Base-by-base conservation (phyloP, 1,284 basidiomycete species). In the Ustilago crameri region DNA sequence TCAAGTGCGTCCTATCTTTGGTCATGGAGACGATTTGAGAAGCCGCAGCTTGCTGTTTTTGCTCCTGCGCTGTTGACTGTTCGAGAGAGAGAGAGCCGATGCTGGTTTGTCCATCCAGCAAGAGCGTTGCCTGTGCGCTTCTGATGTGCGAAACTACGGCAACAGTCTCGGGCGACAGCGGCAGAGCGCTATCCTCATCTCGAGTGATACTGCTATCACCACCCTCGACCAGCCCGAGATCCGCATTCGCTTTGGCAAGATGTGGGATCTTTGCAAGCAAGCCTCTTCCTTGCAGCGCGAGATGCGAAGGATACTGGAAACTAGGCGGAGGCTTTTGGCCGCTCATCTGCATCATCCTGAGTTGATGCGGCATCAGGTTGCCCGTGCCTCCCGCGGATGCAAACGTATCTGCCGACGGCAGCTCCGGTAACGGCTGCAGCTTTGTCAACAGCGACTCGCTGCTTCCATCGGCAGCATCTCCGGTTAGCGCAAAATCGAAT, bases 311-410 rank as follows among this genome's bases (percentile, higher is more conserved):
- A 26, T 42, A 62, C 23, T 56, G 54, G 23, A 65, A 65, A 46
- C 56, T 57, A 3, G 55, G 52, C 27, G 62, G 46, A 7, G 62
- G 55, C 27, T 66, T 74, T 47, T 66, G 54, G 12, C 68, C 59
- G 44, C 58, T 64, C 69, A 72, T 72, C 51, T 68, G 69, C 69
- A 67, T 67, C 69, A 72, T 67, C 14, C 69, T 46, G 9, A 72
- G 54, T 56, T 72, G 69, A 26, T 72, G 69, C 0, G 69, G 69
- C 69, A 72, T 72, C 35, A 72, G 60, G 23, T 57, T 72, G 42
- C 42, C 57, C 0, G 51, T 22, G 4, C 52, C 48, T 8, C 55
- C 48, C 0, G 53, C 52, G 10, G 51, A 51, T 27, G 60, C 60
- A 49, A 67, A 72, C 14, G 55, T 58, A 18, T 72, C 64, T 14